Evolutionary conservation across 208 protist species (phyloP), one percentile per base, ranked within the genome.

Genomic region (Phytomonas sp.): DNA sequence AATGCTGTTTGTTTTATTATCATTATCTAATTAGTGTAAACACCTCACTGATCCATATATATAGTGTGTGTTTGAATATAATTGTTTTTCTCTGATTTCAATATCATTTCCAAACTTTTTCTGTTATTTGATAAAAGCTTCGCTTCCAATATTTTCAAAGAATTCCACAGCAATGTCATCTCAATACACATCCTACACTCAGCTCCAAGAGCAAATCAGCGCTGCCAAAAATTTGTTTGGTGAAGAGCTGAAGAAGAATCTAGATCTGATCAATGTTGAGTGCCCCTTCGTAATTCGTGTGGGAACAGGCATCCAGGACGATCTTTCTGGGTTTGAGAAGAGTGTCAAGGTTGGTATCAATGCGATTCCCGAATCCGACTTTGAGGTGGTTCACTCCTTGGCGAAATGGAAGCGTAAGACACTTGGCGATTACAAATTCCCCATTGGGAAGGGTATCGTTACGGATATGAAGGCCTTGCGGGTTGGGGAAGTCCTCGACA

Each of bases 371-470:
- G 82, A 92, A 62, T 72, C 74, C 40, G 73, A 61, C 31, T 91
- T 88, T 70, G 93, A 97, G 75, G 86, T 97, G 31, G 91, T 94
- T 19, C 91, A 96, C 79, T 94, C 88, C n/a, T 80, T 97, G 11
- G 93, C 93, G 40, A 97, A 97, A 80, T 97, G 93, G 93, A 97
- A 97, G 83, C 81, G 93, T 71, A 83, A 86, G 77, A 89, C 73
- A 12, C 80, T 97, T 23, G 81, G 73, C 29, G 77, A 95, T 49
- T 87, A 93, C 74, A 76, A 86, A 62, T 94, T 96, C 64, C 76
- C 81, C 36, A 69, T 74, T n/a, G 91, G 93, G 34, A 60, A 77
- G 49, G 93, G 93, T 29, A 79, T 97, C 65, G 73, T 88, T 45
- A 87, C 88, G 4, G 82, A 97, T 78, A 96, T 97, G 91, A 81